Conservation (phyloP, 495 filamentous ascomycete species). For the Aspergillus conjunctus region DNA sequence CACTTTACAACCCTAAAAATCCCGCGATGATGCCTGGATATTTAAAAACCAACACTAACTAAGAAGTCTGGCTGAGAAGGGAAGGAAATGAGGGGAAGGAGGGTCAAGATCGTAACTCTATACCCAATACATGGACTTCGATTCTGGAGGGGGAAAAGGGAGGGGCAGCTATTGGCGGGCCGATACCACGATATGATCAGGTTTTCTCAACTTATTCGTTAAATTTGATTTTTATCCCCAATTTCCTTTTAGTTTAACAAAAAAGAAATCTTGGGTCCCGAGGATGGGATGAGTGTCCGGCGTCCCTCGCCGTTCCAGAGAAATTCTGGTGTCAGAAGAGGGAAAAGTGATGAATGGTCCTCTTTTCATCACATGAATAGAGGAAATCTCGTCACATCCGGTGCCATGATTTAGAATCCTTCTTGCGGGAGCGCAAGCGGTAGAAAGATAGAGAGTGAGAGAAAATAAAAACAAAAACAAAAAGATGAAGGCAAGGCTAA, state of each 20-base stretch:
- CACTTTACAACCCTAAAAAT: background rate
- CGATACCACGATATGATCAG: background rate
- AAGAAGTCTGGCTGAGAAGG: background rate
- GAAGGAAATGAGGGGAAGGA: background rate
- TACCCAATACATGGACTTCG: background rate
- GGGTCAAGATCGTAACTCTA: background rate
- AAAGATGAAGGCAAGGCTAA: background rate
- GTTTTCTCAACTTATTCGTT: background rate
- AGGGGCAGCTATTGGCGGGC: background rate
- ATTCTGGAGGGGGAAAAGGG: background rate
- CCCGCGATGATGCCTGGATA: background rate
- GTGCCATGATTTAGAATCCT: background rate
- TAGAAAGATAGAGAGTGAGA: background rate
- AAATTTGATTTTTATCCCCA: background rate
- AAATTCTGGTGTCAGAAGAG: background rate
- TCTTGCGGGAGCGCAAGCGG: background rate
- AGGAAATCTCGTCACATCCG: background rate
- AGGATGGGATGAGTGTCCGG: background rate
- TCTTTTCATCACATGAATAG: background rate
- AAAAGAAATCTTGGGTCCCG: background rate
- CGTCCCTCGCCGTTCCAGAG: background rate
- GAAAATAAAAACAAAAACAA: background rate
- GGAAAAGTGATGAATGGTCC: background rate
- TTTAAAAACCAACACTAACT: background rate
- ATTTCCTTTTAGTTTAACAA: background rate